These are phyloP conservation scores for Verticillium klebahnii DNA, from an alignment of 2,329 filamentous ascomycete species.

Conservation along the genomic window DNA sequence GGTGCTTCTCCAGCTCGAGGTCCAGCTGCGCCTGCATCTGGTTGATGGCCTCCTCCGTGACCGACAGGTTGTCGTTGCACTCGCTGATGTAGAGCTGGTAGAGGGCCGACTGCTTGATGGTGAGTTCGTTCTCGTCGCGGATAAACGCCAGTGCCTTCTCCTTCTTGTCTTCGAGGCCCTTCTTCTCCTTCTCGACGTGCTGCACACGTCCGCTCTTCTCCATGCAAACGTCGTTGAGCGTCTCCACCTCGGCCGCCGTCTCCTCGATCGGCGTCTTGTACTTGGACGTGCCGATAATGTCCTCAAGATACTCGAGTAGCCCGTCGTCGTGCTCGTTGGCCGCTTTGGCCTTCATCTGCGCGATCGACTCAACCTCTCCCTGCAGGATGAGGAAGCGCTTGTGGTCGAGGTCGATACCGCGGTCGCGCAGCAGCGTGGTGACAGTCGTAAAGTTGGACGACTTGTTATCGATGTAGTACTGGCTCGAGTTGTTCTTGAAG, in stretches of 20 bases:
- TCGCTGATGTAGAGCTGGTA: conserved; percentile 91
- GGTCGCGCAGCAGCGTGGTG: conserved; percentile 77
- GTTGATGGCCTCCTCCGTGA: conserved; percentile 84
- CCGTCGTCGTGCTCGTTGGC: conserved; percentile 94
- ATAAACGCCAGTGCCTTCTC: conserved; percentile 87
- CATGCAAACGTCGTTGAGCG: conserved; percentile 86
- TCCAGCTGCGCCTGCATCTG: conserved; percentile 87
- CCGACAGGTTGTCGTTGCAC: conserved; percentile 80
- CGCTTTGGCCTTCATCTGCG: conserved; percentile 98
- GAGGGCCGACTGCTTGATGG: conserved; percentile 81
- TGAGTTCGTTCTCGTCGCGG: conserved; percentile 87
- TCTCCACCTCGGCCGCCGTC: conserved; percentile 82
- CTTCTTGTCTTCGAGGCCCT: conserved; percentile 90
- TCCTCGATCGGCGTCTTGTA: conserved; percentile 98
- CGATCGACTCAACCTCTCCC: conserved; percentile 96
- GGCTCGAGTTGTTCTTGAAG: conserved; percentile 97
- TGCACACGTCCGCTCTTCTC: conserved; percentile 95
- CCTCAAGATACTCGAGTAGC: conserved; percentile 91
- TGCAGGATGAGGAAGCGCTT: conserved; percentile 97
- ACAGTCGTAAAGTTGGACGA: conserved; percentile 90
- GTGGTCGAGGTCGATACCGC: conserved; percentile 93
- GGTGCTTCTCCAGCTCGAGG: conserved; percentile 83
- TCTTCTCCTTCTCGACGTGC: conserved; percentile 97
- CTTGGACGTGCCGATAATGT: conserved; percentile 97
- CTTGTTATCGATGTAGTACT: conserved; percentile 92